Conservation (phyloP, 2,329 filamentous ascomycete species). For the Nigrospora osmanthi region DNA sequence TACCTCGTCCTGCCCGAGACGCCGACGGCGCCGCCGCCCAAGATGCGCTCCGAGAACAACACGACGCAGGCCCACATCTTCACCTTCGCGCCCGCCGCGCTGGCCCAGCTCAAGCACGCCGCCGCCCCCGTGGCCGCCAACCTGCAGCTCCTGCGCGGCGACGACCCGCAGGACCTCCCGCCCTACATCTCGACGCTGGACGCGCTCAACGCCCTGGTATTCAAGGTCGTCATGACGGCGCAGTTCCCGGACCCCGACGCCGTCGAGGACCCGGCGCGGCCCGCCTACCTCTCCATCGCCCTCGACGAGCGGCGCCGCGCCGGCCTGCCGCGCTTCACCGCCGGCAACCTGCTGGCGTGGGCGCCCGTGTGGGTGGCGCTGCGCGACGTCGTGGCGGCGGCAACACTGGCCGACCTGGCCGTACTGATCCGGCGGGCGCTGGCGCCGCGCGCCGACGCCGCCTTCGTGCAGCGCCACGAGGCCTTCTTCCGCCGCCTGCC, state of each 20-base stretch:
- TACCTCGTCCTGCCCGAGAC: background rate
- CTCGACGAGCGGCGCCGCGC: background rate
- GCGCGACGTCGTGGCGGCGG: background rate
- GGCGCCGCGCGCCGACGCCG: background rate
- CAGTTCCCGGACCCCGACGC: background rate
- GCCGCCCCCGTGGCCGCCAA: background rate
- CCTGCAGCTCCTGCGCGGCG: background rate
- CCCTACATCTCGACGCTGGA: conserved; percentile 4
- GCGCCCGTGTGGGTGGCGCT: conserved; percentile 1
- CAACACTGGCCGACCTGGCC: background rate
- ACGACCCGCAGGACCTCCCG: background rate
- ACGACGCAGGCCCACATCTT: conserved; percentile 1
- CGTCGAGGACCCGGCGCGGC: background rate
- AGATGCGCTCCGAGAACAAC: background rate
- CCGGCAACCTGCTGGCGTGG: conserved; percentile 1
- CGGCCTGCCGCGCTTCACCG: background rate
- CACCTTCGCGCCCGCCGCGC: conserved; percentile 12
- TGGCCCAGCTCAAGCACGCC: conserved; percentile 11
- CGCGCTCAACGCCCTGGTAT: conserved; percentile 3
- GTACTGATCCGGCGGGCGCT: background rate
- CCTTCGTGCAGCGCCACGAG: background rate
- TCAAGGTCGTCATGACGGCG: conserved; percentile 1
- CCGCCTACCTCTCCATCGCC: conserved; percentile 5
- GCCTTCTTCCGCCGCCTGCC: background rate
- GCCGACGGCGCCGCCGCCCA: background rate